These are phyloP conservation scores for Massospora cicadina DNA, from an alignment of 371 early-diverging fungal species.

Conservation along the genomic window DNA sequence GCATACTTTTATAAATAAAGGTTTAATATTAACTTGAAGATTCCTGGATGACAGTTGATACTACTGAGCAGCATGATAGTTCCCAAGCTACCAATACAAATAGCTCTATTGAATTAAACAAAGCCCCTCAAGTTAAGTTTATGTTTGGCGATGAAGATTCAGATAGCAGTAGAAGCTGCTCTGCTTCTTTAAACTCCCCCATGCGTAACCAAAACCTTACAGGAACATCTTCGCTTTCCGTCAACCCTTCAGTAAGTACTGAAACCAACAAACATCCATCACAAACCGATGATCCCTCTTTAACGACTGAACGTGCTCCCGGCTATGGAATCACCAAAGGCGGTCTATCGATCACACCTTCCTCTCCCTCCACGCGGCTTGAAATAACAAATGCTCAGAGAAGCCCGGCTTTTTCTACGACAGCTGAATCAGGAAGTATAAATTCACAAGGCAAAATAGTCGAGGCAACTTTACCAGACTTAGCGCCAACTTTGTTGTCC, in stretches of 20 bases:
- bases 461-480: neutral
- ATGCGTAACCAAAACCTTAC: neutral
- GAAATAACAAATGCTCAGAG: neutral
- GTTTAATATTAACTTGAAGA: neutral
- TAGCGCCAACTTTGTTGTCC: neutral
- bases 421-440: too few relatives aligned
- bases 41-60: slow-evolving; percentile 3
- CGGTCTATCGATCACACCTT: neutral
- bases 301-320: neutral
- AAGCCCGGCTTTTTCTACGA: neutral
- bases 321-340: neutral
- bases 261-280: neutral
- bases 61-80: neutral
- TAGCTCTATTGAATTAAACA: neutral
- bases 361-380: neutral
- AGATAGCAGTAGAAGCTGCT: neutral
- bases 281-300: neutral
- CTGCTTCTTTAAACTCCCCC: neutral
- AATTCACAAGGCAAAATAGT: too few relatives aligned
- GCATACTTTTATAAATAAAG: neutral
- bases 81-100: neutral
- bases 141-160: slow-evolving; percentile 8
- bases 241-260: neutral
- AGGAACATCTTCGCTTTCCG: neutral
- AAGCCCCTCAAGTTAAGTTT: neutral